phyloP scores from a whole-genome alignment of 164 flowering plant species.

The Dillenia suffruticosa region DNA sequence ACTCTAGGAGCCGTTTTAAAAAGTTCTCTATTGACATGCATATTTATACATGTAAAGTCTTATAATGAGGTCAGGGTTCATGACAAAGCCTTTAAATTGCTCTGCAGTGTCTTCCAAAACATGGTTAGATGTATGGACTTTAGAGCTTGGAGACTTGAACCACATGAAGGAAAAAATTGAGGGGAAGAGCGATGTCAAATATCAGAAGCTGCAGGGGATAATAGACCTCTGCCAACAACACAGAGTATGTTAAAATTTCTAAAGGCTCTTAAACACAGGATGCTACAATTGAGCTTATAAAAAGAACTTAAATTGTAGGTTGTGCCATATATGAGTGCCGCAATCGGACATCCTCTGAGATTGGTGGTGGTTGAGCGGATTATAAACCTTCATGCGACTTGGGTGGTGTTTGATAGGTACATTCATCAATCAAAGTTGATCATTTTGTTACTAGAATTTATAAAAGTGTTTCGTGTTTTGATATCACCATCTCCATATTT shows the following conservation, averaged over 20 bases:
- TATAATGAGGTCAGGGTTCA: no score
- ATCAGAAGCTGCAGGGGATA: slow-evolving; percentile 22
- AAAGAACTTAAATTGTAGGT: slow-evolving; percentile 25
- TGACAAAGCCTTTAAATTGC: no score
- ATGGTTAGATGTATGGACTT: slow-evolving; percentile 26
- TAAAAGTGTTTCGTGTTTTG: no score
- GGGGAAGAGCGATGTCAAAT: slow-evolving; percentile 17
- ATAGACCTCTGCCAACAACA: slow-evolving; percentile 24
- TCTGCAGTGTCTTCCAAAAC: slow-evolving; percentile 28
- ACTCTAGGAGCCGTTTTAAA: no score
- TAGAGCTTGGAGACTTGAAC: slow-evolving; percentile 20
- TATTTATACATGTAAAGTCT: no score
- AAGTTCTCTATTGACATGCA: no score
- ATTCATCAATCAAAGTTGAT: neutral
- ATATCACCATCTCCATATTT: neutral
- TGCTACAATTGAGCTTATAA: no score
- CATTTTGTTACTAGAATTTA: neutral
- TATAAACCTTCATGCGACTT: slow-evolving; percentile 39
- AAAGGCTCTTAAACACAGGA: neutral
- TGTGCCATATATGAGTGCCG: slow-evolving; percentile 38
- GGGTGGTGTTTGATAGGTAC: slow-evolving; percentile 57
- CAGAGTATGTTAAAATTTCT: slow-evolving; percentile 21
- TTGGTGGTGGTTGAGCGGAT: slow-evolving; percentile 36
- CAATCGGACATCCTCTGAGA: slow-evolving; percentile 41
- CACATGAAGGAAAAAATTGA: slow-evolving; percentile 7